Percentiles rank a stretch among this genome's conserved stretches.
These are phyloP conservation scores for Camellia granthamiana DNA, from an alignment of 148 eudicot genomes.

Conservation along the genomic window DNA sequence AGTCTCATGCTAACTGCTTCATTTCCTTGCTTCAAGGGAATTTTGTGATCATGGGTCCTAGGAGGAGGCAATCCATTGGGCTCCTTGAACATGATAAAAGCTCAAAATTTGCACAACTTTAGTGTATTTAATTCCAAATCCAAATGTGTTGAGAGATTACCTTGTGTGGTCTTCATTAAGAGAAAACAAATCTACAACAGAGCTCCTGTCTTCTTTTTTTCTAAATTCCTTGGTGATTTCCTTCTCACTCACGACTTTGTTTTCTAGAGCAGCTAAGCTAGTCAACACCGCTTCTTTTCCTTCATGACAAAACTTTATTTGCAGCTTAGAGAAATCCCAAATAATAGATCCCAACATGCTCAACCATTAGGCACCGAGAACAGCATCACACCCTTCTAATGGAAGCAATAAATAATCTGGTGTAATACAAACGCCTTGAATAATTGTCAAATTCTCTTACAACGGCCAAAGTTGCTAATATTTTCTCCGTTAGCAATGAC, in stretches of 20 bases:
- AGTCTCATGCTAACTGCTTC: background rate
- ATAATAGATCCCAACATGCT: background rate
- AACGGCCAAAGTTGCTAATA: background rate
- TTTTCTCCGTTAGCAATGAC: background rate
- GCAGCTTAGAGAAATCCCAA: background rate
- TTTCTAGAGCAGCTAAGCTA: background rate
- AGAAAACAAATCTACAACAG: background rate
- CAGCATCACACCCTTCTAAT: background rate
- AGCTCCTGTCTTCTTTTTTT: background rate
- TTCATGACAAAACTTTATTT: background rate
- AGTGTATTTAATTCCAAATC: background rate
- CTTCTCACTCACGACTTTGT: background rate
- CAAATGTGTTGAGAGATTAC: background rate
- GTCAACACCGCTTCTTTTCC: background rate
- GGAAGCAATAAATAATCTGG: background rate
- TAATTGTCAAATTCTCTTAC: background rate
- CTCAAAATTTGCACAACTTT: background rate
- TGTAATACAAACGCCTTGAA: background rate
- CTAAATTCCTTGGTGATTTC: background rate
- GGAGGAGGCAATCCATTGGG: background rate
- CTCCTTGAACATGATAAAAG: background rate
- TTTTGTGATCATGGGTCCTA: background rate
- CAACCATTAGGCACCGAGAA: conserved; percentile 1
- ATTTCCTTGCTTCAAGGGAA: background rate
- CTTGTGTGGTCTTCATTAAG: background rate